Conservation (phyloP, 352 stramenopile genomes). For the Phytophthora cryptogea region DNA sequence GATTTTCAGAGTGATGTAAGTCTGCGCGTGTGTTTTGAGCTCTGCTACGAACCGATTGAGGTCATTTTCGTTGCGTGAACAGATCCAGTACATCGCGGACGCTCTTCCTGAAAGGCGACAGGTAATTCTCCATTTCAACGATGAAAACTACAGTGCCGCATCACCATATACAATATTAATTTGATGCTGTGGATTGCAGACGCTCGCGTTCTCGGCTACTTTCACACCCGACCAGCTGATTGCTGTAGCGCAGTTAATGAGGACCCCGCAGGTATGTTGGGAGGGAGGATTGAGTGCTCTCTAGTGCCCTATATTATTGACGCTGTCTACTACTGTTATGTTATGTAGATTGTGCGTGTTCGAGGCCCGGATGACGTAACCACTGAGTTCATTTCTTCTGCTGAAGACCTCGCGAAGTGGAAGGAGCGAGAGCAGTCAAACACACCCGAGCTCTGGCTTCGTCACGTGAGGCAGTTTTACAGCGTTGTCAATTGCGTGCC, state of each 20-base stretch:
- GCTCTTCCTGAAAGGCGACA: slow-evolving; percentile 64
- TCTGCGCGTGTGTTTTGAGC: background rate
- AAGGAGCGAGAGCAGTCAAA: slow-evolving; percentile 53
- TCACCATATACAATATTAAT: background rate
- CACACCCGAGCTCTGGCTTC: slow-evolving; percentile 69
- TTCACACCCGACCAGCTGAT: slow-evolving; percentile 75
- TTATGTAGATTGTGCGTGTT: slow-evolving; percentile 65
- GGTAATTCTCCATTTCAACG: slow-evolving; percentile 27
- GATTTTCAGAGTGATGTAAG: slow-evolving; percentile 73
- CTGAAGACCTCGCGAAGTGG: slow-evolving; percentile 47
- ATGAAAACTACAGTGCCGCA: background rate
- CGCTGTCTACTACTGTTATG: background rate
- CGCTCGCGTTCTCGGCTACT: slow-evolving; percentile 77
- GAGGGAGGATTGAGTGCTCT: background rate
- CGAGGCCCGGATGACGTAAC: slow-evolving; percentile 58
- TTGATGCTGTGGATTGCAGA: slow-evolving; percentile 38
- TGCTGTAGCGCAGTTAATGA: slow-evolving; percentile 53
- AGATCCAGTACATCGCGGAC: slow-evolving; percentile 67
- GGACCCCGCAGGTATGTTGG: slow-evolving; percentile 54
- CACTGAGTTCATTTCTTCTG: slow-evolving; percentile 63
- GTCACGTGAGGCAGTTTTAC: slow-evolving; percentile 74
- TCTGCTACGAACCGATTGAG: background rate
- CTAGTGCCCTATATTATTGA: background rate
- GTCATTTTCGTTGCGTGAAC: background rate
- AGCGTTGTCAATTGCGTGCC: slow-evolving; percentile 40